phyloP scores from a whole-genome alignment of 2,329 filamentous ascomycete genomes.

The Colletotrichum navitas region DNA sequence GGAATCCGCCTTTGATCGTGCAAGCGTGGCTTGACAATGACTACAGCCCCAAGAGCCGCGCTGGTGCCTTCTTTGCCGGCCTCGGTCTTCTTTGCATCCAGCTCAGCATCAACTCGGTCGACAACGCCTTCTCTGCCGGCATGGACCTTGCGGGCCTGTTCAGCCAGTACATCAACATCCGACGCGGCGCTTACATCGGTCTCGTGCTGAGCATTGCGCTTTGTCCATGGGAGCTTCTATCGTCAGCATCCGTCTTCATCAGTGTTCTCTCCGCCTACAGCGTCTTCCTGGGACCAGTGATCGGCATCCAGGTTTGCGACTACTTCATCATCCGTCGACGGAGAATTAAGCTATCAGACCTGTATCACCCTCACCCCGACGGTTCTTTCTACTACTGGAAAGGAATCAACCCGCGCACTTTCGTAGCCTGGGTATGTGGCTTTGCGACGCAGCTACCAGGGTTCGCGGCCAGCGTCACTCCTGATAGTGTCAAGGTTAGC shows the following conservation, averaged over 20 bases:
- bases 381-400: slow-evolving; percentile 57
- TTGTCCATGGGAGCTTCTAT: slow-evolving; percentile 65
- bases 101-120: slow-evolving; percentile 42
- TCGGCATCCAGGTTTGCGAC: slow-evolving; percentile 54
- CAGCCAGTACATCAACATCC: slow-evolving; percentile 67
- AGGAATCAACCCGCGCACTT: slow-evolving; percentile 53
- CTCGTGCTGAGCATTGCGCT: slow-evolving; percentile 58
- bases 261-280: slow-evolving; percentile 53
- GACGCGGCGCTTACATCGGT: slow-evolving; percentile 64
- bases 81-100: slow-evolving; percentile 41
- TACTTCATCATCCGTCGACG: slow-evolving; percentile 51
- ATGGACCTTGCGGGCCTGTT: slow-evolving; percentile 68
- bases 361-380: slow-evolving; percentile 52
- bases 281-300: slow-evolving; percentile 55
- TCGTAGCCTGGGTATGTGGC: slow-evolving; percentile 55
- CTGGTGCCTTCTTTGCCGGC: slow-evolving; percentile 42
- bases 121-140: slow-evolving; percentile 55
- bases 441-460: slow-evolving; percentile 45
- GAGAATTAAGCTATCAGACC: slow-evolving; percentile 53
- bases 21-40: slow-evolving; percentile 34
- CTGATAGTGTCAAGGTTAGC: slow-evolving; percentile 16
- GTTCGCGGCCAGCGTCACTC: slow-evolving; percentile 35
- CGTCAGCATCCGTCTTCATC: slow-evolving; percentile 53
- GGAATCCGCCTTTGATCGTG: slow-evolving; percentile 53
- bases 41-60: slow-evolving; percentile 34